Conservation (phyloP, 805 yeast species). For the Yarrowia phangngaensis region DNA sequence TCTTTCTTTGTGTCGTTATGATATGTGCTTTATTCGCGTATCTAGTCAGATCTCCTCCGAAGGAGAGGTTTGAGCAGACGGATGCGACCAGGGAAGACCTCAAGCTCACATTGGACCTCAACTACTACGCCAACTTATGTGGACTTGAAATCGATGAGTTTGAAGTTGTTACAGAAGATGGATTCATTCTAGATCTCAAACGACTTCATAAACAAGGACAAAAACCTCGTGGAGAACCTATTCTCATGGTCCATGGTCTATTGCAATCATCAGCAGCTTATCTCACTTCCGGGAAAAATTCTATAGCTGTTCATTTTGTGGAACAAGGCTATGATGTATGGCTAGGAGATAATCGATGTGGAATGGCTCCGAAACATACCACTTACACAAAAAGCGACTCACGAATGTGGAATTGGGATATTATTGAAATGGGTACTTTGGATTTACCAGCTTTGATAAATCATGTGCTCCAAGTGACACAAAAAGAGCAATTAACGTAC, state of each 20-base stretch:
- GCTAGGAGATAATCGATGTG: slow-evolving; percentile 89
- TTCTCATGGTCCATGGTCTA: slow-evolving; percentile 79
- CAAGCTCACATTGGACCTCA: slow-evolving; percentile 50
- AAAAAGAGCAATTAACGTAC: slow-evolving; percentile 47
- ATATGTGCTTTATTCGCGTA: slow-evolving; percentile 14
- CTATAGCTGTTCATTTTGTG: slow-evolving; percentile 59
- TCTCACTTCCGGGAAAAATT: slow-evolving; percentile 74
- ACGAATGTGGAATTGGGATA: slow-evolving; percentile 90
- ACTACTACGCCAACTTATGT: slow-evolving; percentile 62
- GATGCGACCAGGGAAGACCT: slow-evolving; percentile 38
- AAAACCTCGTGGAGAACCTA: slow-evolving; percentile 45
- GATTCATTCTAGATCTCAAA: slow-evolving; percentile 65
- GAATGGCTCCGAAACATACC: slow-evolving; percentile 68
- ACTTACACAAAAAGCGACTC: slow-evolving; percentile 44
- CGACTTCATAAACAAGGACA: slow-evolving; percentile 50
- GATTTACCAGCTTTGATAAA: slow-evolving; percentile 75
- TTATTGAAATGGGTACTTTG: slow-evolving; percentile 70
- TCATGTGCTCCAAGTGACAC: slow-evolving; percentile 47
- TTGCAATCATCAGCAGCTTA: slow-evolving; percentile 84
- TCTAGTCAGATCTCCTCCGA: slow-evolving; percentile 1
- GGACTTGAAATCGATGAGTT: slow-evolving; percentile 59
- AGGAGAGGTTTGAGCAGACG: slow-evolving; percentile 22
- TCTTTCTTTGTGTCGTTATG: slow-evolving; percentile 22
- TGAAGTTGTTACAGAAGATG: slow-evolving; percentile 70
- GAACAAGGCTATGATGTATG: slow-evolving; percentile 75